Base-by-base conservation (phyloP, 1,139 yeast genomes). In the Kodamaea anthophila region DNA sequence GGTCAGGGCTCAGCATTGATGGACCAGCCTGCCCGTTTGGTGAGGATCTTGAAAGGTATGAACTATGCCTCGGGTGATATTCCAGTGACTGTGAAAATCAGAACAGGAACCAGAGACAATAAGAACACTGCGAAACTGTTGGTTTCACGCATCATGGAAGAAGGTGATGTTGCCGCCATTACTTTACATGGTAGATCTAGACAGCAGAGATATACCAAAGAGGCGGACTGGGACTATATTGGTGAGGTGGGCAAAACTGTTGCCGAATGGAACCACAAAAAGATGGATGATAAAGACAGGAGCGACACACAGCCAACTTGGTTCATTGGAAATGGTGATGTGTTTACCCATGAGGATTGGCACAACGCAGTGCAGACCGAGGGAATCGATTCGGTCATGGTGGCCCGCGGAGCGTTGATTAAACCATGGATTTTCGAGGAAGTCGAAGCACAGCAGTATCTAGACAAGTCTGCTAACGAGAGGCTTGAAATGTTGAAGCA, bases 381-480 rank as follows among this genome's bases (percentile, higher is more conserved):
- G 20, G 84, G 86, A 11, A 77, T 88, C 32, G 98, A 93, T 57
- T 77, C 93, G 21, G 94, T 87, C 13, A 91, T 93, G 97, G 88
- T 93, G 33, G 98, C 98, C 2, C 74, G 99, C 46, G 98, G 97
- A 32, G 97, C 97, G 1, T 72, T 91, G 42, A 88, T 93, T 53
- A 91, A 93, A 58, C 99, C 99, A 27, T 91, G 99, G 99, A 85
- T 91, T 29, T 91, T 91, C 47, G 97, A 93, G 60, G 99, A 91
- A 58, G 76, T 93, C 31, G 93, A 88, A 34, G 69, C 93, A 6
- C 77, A 77, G 47, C 97, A 91, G 55, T 81, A 87, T 51, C 58
- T 91, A 41, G 99, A 91, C 56, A 93, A 91, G 58, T 67, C 86
- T 3, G 79, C 96, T n/a, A 65, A 78, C 21, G 96, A 91, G 57